Evolutionary conservation across 2,329 filamentous ascomycete species (phyloP).

Genomic region (Hypoxylon sp.): DNA sequence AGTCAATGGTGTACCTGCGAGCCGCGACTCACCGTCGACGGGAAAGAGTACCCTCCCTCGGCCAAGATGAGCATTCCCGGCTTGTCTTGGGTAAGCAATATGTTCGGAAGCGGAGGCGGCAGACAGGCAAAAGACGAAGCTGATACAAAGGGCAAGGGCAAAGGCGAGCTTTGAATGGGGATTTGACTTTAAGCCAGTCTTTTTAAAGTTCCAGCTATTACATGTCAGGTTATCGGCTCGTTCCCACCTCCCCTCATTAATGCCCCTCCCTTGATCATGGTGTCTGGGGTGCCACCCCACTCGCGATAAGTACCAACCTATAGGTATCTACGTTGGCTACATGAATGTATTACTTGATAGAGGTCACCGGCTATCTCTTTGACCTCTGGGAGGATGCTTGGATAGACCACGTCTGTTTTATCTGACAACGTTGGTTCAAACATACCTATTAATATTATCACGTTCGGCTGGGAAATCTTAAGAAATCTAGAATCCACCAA

Average conservation of each 20-base stretch:
- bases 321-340: constrained; percentile 16
- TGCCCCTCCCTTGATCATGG: constrained; percentile 25
- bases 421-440: not conserved
- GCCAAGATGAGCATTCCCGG: constrained; percentile 58
- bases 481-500: not conserved
- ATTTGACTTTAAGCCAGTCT: not conserved
- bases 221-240: not conserved
- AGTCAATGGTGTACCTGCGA: constrained; percentile 63
- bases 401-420: not conserved
- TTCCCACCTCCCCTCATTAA: constrained; percentile 25
- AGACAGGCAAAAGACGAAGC: constrained; percentile 12
- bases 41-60: constrained; percentile 61
- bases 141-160: constrained; percentile 38
- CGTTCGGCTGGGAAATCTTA: not conserved
- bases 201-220: constrained; percentile 12
- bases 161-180: constrained; percentile 37
- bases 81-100: constrained; percentile 55
- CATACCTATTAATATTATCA: not conserved
- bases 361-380: not conserved
- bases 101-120: constrained; percentile 45
- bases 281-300: constrained; percentile 22
- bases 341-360: no score
- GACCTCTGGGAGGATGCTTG: not conserved
- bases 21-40: constrained; percentile 59
- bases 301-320: constrained; percentile 16